phyloP scores from a whole-genome alignment of 1,284 basidiomycete genomes.

The Fomitopsis betulina region DNA sequence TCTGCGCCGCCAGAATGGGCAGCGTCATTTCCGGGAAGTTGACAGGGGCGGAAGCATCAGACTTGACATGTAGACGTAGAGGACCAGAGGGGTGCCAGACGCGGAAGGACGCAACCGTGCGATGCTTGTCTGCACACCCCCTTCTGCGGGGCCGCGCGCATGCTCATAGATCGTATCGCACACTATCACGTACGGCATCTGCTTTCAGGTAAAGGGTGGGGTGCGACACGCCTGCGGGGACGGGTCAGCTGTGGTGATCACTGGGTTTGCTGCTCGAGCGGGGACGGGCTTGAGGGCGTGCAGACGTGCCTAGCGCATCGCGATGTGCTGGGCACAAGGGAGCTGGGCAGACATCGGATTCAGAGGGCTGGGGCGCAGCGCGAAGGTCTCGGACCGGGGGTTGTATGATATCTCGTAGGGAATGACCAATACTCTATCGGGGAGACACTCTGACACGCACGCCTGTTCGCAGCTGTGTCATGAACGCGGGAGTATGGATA shows the following conservation, averaged over 20 bases:
- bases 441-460: background rate
- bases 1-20: background rate
- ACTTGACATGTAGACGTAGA: background rate
- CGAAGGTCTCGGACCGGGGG: background rate
- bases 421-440: background rate
- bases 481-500: background rate
- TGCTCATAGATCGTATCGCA: background rate
- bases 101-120: background rate
- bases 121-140: background rate
- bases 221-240: background rate
- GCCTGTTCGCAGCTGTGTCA: background rate
- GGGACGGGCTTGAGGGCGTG: background rate
- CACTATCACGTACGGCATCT: background rate
- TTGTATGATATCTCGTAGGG: background rate
- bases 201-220: background rate
- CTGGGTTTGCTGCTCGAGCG: background rate
- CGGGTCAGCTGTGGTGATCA: conserved; percentile 1
- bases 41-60: background rate
- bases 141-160: conserved; percentile 1
- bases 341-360: background rate
- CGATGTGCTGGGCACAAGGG: background rate
- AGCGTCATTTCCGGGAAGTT: background rate
- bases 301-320: background rate
- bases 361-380: background rate
- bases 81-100: background rate